These are phyloP conservation scores for Priceomyces melissophilus DNA, from an alignment of 805 yeast species.

Conservation along the genomic window DNA sequence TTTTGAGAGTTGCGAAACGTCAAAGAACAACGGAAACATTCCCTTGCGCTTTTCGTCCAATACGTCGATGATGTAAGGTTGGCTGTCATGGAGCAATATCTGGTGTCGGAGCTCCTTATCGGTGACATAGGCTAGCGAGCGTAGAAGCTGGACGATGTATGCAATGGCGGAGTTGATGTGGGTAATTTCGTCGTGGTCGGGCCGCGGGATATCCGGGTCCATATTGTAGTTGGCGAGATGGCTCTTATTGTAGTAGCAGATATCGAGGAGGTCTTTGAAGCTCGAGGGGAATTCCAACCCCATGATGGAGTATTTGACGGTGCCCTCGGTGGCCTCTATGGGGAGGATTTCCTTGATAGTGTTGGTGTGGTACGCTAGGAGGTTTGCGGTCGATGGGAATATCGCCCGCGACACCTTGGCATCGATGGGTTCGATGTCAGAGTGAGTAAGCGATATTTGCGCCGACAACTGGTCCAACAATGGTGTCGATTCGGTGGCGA, in stretches of 20 bases:
- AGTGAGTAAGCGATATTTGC: conserved; percentile 22
- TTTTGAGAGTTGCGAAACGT: conserved; percentile 16
- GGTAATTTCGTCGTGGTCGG: conserved; percentile 9
- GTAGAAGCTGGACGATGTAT: conserved; percentile 27
- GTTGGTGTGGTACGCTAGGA: conserved; percentile 11
- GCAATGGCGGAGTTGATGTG: conserved; percentile 32
- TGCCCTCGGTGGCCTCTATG: conserved; percentile 20
- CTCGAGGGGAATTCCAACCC: conserved; percentile 35
- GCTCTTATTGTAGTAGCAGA: conserved; percentile 23
- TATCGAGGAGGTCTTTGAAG: conserved; percentile 25
- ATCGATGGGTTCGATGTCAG: conserved; percentile 26
- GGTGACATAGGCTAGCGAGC: conserved; percentile 21
- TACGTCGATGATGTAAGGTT: conserved; percentile 21
- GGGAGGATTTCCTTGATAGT: conserved; percentile 22
- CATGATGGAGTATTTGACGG: conserved; percentile 25
- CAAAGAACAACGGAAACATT: conserved; percentile 28
- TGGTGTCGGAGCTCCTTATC: conserved; percentile 24
- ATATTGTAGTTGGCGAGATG: conserved; percentile 8
- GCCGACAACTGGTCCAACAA: conserved; percentile 13
- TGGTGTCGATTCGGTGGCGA: conserved; percentile 14
- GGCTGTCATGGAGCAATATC: conserved; percentile 21
- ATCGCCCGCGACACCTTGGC: conserved; percentile 19
- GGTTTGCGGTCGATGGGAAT: conserved; percentile 19
- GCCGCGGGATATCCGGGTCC: conserved; percentile 7
- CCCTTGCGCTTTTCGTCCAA: neutral